These are phyloP conservation scores for Clavaria fumosa DNA, from an alignment of 768 basidiomycete genomes.

Conservation along the genomic window DNA sequence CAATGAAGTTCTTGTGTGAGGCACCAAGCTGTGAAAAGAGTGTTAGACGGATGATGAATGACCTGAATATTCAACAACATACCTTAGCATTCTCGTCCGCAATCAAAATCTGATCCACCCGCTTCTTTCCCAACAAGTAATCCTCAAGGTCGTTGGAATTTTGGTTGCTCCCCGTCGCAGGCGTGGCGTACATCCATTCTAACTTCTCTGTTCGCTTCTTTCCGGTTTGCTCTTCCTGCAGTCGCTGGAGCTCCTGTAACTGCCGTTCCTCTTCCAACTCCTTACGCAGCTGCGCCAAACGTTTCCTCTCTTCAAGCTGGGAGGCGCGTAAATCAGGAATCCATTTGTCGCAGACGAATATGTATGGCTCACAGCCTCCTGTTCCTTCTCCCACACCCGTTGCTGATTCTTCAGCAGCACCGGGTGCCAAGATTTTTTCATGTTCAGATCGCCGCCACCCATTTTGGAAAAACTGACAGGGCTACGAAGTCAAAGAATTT, in stretches of 20 bases:
- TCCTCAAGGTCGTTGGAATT: constrained; percentile 91
- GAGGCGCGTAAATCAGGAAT: constrained; percentile 9
- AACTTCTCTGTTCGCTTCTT: constrained; percentile 88
- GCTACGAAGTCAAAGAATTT: no score
- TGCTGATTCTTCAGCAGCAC: constrained; percentile 96
- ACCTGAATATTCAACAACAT: constrained; percentile 8
- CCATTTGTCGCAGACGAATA: not conserved
- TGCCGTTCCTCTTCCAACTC: constrained; percentile 97
- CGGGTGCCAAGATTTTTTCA: constrained; percentile 99
- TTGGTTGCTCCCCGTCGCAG: constrained; percentile 74
- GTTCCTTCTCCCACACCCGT: constrained; percentile 98
- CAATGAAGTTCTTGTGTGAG: constrained; percentile 84
- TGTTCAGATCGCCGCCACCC: constrained; percentile 97
- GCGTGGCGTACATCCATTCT: constrained; percentile 99
- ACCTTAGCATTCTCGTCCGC: constrained; percentile 89
- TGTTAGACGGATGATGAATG: constrained; percentile 8
- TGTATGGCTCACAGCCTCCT: constrained; percentile 62
- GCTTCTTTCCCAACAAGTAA: constrained; percentile 92
- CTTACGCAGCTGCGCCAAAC: constrained; percentile 89
- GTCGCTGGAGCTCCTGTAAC: constrained; percentile 84
- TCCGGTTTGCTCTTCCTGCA: constrained; percentile 92
- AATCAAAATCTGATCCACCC: constrained; percentile 90
- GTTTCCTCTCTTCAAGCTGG: constrained; percentile 97
- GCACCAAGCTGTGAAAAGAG: constrained; percentile 48
- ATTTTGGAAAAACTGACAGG: constrained; percentile 40